Conservation (phyloP, 2,329 filamentous ascomycete species). For the Colletotrichum sp. region DNA sequence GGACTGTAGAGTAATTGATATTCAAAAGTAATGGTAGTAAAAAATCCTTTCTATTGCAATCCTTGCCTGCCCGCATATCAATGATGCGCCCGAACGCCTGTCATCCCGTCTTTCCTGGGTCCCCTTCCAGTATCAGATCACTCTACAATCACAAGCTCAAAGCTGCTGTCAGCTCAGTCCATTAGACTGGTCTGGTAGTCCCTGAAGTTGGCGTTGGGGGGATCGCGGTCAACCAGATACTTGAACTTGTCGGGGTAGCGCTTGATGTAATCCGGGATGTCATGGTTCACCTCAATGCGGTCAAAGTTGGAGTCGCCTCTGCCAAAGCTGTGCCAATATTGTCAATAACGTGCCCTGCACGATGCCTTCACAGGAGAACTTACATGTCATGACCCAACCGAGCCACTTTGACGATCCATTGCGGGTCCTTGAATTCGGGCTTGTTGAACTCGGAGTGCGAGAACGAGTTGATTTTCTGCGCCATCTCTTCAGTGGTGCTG, state of each 20-base stretch:
- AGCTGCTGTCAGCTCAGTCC: neutral
- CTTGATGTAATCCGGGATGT: conserved; percentile 46
- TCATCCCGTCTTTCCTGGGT: neutral
- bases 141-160: neutral
- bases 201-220: conserved; percentile 40
- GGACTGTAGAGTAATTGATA: neutral
- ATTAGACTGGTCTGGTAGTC: conserved; percentile 25
- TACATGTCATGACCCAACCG: conserved; percentile 48
- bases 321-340: conserved; percentile 22
- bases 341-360: neutral
- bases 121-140: neutral
- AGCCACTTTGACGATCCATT: conserved; percentile 44
- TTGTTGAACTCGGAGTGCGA: conserved; percentile 43
- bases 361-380: conserved; percentile 26
- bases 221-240: conserved; percentile 44
- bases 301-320: conserved; percentile 19
- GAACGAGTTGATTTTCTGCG: conserved; percentile 57
- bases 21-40: neutral
- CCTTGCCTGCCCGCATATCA: neutral
- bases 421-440: conserved; percentile 41
- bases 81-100: neutral
- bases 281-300: conserved; percentile 41
- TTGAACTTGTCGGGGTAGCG: conserved; percentile 34
- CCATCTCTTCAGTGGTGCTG: conserved; percentile 57
- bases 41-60: neutral